Base-by-base conservation (phyloP, 345 rosid species). In the Lumnitzera racemosa region DNA sequence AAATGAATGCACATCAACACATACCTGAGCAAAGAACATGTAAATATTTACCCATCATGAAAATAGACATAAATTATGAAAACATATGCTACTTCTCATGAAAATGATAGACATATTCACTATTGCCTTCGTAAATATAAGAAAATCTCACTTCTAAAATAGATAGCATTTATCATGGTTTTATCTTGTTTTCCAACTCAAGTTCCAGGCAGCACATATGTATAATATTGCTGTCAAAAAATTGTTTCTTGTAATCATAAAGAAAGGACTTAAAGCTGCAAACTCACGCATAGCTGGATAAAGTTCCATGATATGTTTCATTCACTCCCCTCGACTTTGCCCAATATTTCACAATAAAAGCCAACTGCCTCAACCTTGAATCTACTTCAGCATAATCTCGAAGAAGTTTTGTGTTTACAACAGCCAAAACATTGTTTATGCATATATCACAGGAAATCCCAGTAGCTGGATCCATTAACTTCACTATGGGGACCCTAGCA, bases 271-370 rank as follows among this genome's bases (percentile, higher is more conserved):
- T 23, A 16, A 55, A 55, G 64, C 31, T 54, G 68, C 53, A 15
- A 58, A 84, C 99, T 88, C 71, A 94, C 97, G 99, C 99, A 56
- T 94, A 94, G 83, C 99, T 94, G 59, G 99, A 94, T 24, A 94
- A 76, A 41, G 99, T 94, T 81, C 99, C 99, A 56, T 84, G 96
- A 70, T 94, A 90, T 67, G 97, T 90, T 79, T 79, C 90, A 72
- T 90, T 94, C 15, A 94, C 99, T 56, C 78, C 88, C 79, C 99
- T 86, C 4, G 96, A 86, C 69, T 90, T 94, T 53, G 97, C 99
- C 99, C 99, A 94, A 59, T 94, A 97, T 73, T 94, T 94, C 58
- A 94, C 90, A 66, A 90, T 81, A 71, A 80, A 90, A 66, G 90
- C 95, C 71, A 94, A 67, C 74, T 94, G 99, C 68, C 79, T 74